Conservation (phyloP, 352 stramenopile genomes). For the Phytophthora aleatoria region DNA sequence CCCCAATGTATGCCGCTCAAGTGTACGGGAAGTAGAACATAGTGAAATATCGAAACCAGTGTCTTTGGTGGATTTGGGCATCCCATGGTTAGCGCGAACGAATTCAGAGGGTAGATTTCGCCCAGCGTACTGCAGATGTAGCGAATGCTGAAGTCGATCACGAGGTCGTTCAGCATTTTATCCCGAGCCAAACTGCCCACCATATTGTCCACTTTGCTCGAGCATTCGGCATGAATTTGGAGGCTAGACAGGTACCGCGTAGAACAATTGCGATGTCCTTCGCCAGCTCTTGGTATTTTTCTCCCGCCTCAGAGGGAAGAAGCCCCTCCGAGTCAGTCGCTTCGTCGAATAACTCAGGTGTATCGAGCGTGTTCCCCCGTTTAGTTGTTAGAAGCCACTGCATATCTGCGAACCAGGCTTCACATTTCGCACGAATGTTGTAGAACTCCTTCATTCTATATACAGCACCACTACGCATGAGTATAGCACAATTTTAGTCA, state of each 20-base stretch:
- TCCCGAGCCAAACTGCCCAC: neutral
- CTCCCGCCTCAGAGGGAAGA: neutral
- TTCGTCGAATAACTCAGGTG: neutral
- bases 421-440: neutral
- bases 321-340: neutral
- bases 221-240: neutral
- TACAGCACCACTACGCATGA: neutral
- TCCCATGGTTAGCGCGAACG: neutral
- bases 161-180: conserved; percentile 3
- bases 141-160: conserved; percentile 8
- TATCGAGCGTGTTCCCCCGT: neutral
- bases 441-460: neutral
- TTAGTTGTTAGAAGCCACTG: neutral
- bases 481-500: neutral
- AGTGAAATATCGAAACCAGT: neutral
- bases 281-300: neutral
- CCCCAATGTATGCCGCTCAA: conserved; percentile 8
- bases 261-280: neutral
- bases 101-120: conserved; percentile 7
- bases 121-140: conserved; percentile 1
- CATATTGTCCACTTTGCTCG: neutral
- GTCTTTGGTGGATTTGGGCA: neutral
- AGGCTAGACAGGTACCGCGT: neutral
- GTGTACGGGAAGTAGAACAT: conserved; percentile 3
- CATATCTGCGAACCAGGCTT: neutral